Base-by-base conservation (phyloP, 2,329 filamentous ascomycete species). In the Fusarium sp. region DNA sequence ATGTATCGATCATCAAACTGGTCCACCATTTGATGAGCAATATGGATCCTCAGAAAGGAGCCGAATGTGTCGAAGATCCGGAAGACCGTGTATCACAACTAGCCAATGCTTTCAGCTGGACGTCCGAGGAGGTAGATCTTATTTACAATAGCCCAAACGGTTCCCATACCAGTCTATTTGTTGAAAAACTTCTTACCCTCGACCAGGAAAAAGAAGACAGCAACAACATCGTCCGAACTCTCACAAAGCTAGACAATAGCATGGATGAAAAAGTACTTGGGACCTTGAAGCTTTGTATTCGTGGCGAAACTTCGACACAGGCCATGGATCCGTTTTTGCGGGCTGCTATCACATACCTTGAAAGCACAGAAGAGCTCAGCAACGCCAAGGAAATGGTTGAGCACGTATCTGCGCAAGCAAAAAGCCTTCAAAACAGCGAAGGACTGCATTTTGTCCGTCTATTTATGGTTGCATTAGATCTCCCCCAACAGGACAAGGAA, bases 111-210 rank as follows among this genome's bases (percentile, higher is more conserved):
- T 83, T 87, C 46, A 82, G 82, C 2, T 85, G 87, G 76, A 85
- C 84, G 5, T 73, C 77, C 1, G 67, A 75, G 0, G 88, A 90
- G 74, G 80, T 85, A 15, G 79, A 83, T 32, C 71, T 85, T 4
- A 69, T 90, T 4, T 81, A 84, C 61, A 78, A 78, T 38, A 81
- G 85, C 38, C 77, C 69, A 73, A 78, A 78, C 38, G 64, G 75
- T 6, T 60, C 71, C 23, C 27, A 42, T 13, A 42, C 58, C 32
- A 89, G 87, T 68, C 81, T 89, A n/a, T 89, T 92, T 56, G 78
- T 91, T 27, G 89, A 90, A 75, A 93, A 92, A 77, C 83, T 94
- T 30, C 83, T 94, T 32, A 82, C 83, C 23, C 84, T 92, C 52
- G 86, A 91, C 68, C 87, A 91, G 75, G 90, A 89, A 58, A 78